Evolutionary conservation across 108 stramenopile genomes (phyloP), one percentile per base, ranked within the genome.

Genomic region (Craspedostauros australis): DNA sequence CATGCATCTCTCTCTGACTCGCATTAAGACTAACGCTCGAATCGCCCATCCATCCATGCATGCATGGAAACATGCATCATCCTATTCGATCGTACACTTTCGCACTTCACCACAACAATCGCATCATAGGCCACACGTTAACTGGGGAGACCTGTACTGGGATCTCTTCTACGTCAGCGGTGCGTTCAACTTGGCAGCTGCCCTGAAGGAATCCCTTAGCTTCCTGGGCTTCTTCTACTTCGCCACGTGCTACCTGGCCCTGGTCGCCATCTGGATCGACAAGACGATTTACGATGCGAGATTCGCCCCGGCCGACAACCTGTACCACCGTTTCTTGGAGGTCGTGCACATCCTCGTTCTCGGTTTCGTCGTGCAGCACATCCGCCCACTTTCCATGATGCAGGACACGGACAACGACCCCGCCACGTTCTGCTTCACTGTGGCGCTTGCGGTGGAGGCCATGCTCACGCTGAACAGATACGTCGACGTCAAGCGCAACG

Each of bases 151-250:
- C 18, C 56, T 72, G 6, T 72, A 54, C 36, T 73, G 54, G 19
- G 66, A 68, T 39, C 37, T 75, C 4, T 75, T 75, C 29, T 75
- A 70, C 36, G 74, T 75, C 9, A 53, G 64, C 7, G 69, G 64
- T 11, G 66, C 60, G 15, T 59, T 38, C 61, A 69, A 74, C 30
- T 49, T 74, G 30, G 40, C 46, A 1, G 21, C 24, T 11, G 23
- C 52, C 11, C 19, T 66, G 12, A 51, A 20, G 30, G 45, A 3
- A 16, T 36, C 18, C 5, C 45, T 20, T 15, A 23, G 12, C 20
- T 18, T 20, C 15, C n/a, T 23, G 18, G 73, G 53, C 0, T 6
- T 74, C 23, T 19, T 75, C 4, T 75, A 75, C 30, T 70, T 75
- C 32, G 3, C 44, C 42, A 57, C 51, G 0, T 5, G 28, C 24